Conservation (phyloP, 768 basidiomycete species). For the Boletus rufocinnamomeus region DNA sequence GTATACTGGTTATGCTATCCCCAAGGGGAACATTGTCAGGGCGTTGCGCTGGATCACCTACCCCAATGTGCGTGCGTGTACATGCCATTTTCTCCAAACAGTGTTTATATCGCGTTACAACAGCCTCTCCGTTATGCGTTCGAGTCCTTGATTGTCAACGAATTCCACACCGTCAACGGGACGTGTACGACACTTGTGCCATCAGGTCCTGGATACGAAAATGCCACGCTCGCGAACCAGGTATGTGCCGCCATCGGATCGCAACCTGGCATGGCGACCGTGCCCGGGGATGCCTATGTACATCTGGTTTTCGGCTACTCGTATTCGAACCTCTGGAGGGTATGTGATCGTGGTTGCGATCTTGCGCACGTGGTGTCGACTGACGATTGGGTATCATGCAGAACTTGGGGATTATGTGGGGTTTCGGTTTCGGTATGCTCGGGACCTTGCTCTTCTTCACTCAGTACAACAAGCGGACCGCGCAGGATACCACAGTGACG, state of each 20-base stretch:
- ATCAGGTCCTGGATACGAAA: constrained; percentile 38
- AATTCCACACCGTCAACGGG: constrained; percentile 45
- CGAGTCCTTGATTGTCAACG: constrained; percentile 45
- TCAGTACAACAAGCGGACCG: constrained; percentile 33
- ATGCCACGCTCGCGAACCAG: constrained; percentile 37
- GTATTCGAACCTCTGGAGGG: constrained; percentile 37
- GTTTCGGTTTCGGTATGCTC: constrained; percentile 44
- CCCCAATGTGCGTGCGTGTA: constrained; percentile 33
- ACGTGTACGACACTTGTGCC: constrained; percentile 37
- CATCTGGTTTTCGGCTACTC: constrained; percentile 32
- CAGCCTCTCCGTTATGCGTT: constrained; percentile 35
- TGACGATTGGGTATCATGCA: constrained; percentile 8
- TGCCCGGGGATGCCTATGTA: constrained; percentile 46
- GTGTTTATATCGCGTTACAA: constrained; percentile 35
- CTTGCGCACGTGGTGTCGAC: neutral
- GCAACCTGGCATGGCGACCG: constrained; percentile 39
- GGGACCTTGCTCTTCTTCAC: constrained; percentile 38
- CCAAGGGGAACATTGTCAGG: constrained; percentile 11
- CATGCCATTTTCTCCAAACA: constrained; percentile 31
- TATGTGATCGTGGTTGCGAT: constrained; percentile 28
- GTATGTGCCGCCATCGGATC: constrained; percentile 47
- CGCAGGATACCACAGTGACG: constrained; percentile 35
- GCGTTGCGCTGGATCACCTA: constrained; percentile 24
- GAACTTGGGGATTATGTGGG: constrained; percentile 47
- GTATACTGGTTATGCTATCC: constrained; percentile 45